Base-by-base conservation (phyloP, 2,329 filamentous ascomycete species). In the Alternaria consortialis region DNA sequence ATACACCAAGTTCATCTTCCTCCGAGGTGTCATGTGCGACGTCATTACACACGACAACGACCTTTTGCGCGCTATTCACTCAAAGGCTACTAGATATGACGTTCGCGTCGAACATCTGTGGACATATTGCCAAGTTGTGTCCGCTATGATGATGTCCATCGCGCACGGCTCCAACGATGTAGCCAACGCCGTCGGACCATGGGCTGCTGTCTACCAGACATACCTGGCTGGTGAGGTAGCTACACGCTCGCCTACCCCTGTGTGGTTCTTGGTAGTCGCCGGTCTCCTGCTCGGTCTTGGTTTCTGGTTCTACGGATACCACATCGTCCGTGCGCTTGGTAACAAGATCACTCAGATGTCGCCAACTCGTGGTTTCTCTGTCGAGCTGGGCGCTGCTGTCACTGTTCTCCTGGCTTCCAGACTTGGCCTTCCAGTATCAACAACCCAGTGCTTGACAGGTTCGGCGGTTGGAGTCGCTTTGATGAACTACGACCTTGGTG, bases 141-240 rank as follows among this genome's bases (percentile, higher is more conserved):
- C 89, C 32, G 90, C 90, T 59, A 90, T 88, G 80, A 91, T 89
- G 60, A 89, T 89, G 32, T 91, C 88, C 2, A 91, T 92, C 69
- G 88, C 89, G 1, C 90, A 91, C 78, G 88, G 88, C 25, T 87
- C 87, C 66, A 91, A 90, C 74, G 88, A 90, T 62, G 85, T 90
- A 20, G 81, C 85, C 68, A 90, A 86, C 72, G 86, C 66, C 3
- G 69, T 72, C 8, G 71, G 68, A 8, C 88, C 88, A 1, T 89
- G 86, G 71, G 86, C 88, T 2, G 85, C 86, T 53, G 86, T 90
- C 69, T 90, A 83, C 77, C 79, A 85, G 62, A 85, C 88, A 63
- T 91, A 87, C 85, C 69, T 79, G 32, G 82, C 80, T 0, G 86
- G 84, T 2, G 72, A 69, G 0, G 73, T 87, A 1, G 74, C 79